Base-by-base conservation (phyloP, 169 alveolate species). In the Cardiosporidium cionae region DNA sequence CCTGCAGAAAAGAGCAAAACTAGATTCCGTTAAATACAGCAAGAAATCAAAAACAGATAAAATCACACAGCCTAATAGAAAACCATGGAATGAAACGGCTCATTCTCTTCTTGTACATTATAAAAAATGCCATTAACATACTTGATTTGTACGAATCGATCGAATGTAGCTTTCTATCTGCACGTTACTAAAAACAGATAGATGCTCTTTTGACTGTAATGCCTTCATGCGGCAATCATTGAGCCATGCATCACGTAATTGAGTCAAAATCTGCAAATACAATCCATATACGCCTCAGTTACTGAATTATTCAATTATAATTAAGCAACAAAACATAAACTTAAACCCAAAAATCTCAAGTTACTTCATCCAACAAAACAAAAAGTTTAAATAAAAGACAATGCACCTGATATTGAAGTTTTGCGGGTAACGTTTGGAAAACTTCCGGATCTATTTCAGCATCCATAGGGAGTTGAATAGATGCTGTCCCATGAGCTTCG, bases 391-490 rank as follows among this genome's bases (percentile, higher is more conserved):
- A n/a, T n/a, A n/a, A n/a, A n/a, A n/a, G n/a, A n/a, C n/a, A n/a
- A n/a, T n/a, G 0, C 0, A 70, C 76, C 64, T 82, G 86, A 37
- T 78, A 78, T 58, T 79, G 84, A 9, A 83, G 54, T n/a, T 67
- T 79, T 6, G 86, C 65, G 6, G 83, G 82, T 6, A 88, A 75
- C 25, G 80, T 78, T 16, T 88, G 86, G 28, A 88, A 87, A 5
- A 87, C 81, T 6, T 88, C 83, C 63, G 87, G 88, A 68, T 83
- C 86, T 34, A 83, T 83, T 37, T 80, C 88, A 5, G 88, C 58
- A 33, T 83, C 86, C 34, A 83, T 54, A 9, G 81, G 81, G 29
- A 74, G 70, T 52, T 35, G 54, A 23, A 74, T 66, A 66, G 32
- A 36, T 7, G 36, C 4, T 28, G 23, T 33, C 69, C 33, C 7